phyloP scores from a whole-genome alignment of 2,329 filamentous ascomycete species.

The Talaromyces islandicus region DNA sequence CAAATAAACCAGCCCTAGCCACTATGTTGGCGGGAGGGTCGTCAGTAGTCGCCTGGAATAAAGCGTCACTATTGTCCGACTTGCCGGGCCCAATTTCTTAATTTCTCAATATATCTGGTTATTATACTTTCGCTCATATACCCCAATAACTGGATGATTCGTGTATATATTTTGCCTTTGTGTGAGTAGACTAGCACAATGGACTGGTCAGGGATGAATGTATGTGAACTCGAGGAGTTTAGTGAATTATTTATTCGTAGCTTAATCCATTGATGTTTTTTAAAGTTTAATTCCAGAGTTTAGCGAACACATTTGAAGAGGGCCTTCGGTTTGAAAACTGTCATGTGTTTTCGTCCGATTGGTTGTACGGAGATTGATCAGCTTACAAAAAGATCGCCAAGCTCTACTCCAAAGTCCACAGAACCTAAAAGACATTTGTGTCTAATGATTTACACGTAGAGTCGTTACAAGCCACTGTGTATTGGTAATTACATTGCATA shows the following conservation, averaged over 20 bases:
- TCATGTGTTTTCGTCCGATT: too few relatives aligned
- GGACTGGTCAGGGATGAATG: background rate
- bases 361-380: background rate
- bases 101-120: background rate
- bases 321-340: too few relatives aligned
- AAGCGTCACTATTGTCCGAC: background rate
- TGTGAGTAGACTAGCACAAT: background rate
- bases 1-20: background rate
- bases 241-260: background rate
- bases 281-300: too few relatives aligned
- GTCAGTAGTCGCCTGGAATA: background rate
- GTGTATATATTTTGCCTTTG: background rate
- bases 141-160: conserved; percentile 1
- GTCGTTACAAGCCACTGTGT: background rate
- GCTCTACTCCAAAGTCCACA: too few relatives aligned
- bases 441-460: background rate
- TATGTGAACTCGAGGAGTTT: background rate
- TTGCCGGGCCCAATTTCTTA: background rate
- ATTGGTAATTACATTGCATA: background rate
- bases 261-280: too few relatives aligned
- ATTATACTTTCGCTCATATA: conserved; percentile 1
- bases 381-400: too few relatives aligned
- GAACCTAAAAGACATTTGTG: background rate
- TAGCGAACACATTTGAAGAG: too few relatives aligned
- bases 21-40: background rate